Conservation (phyloP, 2,329 filamentous ascomycete genomes). For the Penicillium paneum region DNA sequence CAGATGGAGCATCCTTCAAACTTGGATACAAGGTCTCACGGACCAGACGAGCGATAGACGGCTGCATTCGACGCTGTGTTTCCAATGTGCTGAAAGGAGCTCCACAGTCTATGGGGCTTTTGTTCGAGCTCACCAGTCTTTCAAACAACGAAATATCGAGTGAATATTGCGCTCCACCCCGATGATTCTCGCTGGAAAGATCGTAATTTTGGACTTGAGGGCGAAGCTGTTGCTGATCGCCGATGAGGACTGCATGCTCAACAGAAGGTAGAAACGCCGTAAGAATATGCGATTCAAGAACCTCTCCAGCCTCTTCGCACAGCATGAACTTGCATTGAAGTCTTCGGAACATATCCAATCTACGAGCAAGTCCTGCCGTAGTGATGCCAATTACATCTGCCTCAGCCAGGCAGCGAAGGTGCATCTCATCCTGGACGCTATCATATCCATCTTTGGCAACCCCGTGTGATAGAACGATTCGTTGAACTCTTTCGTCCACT, state of each 20-base stretch:
- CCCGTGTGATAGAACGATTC: neutral
- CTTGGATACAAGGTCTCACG: constrained; percentile 53
- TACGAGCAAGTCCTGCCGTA: constrained; percentile 51
- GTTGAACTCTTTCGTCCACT: neutral
- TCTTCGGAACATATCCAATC: constrained; percentile 45
- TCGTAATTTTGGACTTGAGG: constrained; percentile 42
- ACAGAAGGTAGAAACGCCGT: constrained; percentile 41
- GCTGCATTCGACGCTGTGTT: constrained; percentile 64
- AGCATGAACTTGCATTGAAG: constrained; percentile 43
- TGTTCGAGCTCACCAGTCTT: constrained; percentile 41
- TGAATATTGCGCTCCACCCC: constrained; percentile 38
- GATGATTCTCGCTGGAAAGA: constrained; percentile 32
- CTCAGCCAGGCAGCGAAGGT: constrained; percentile 29
- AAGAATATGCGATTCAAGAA: constrained; percentile 43
- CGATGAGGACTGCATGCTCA: constrained; percentile 45
- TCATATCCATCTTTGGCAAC: neutral
- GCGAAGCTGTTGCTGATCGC: constrained; percentile 45
- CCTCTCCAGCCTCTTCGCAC: constrained; percentile 46
- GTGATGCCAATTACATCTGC: constrained; percentile 55
- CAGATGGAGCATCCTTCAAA: constrained; percentile 50
- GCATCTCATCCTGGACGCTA: constrained; percentile 23
- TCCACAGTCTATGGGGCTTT: constrained; percentile 10
- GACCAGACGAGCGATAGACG: constrained; percentile 59
- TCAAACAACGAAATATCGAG: constrained; percentile 55
- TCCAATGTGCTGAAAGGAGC: constrained; percentile 48